phyloP scores from a whole-genome alignment of 495 filamentous ascomycete genomes.

The Letharia columbiana region DNA sequence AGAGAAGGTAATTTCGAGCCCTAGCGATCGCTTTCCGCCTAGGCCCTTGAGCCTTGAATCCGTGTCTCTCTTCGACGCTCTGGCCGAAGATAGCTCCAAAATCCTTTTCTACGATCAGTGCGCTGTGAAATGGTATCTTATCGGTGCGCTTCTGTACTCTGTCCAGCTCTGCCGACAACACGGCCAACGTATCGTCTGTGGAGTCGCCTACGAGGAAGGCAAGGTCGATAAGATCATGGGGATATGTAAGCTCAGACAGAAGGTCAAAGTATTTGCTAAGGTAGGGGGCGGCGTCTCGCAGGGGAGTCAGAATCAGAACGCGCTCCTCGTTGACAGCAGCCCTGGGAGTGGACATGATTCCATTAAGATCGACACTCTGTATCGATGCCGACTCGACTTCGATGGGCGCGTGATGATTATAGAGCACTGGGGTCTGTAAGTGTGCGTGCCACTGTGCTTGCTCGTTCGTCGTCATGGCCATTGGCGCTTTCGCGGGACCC shows the following conservation, averaged over 20 bases:
- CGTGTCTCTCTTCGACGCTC: constrained; percentile 72
- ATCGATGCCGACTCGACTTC: constrained; percentile 77
- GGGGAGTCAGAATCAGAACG: constrained; percentile 87
- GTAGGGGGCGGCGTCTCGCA: constrained; percentile 78
- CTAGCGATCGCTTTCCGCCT: constrained; percentile 82
- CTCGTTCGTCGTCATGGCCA: constrained; percentile 87
- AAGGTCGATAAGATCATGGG: constrained; percentile 90
- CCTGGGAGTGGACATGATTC: constrained; percentile 69
- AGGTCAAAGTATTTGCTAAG: constrained; percentile 89
- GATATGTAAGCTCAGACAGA: constrained; percentile 81
- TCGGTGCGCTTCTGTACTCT: constrained; percentile 79
- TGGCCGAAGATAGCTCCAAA: constrained; percentile 65
- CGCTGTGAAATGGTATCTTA: constrained; percentile 72
- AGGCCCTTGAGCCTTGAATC: constrained; percentile 79
- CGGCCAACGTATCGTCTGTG: constrained; percentile 78
- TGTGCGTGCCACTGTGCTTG: constrained; percentile 82
- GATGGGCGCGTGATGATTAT: constrained; percentile 87
- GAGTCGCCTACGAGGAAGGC: constrained; percentile 91
- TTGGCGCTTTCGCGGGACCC: constrained; percentile 84
- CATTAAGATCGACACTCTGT: constrained; percentile 71
- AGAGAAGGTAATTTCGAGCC: constrained; percentile 87
- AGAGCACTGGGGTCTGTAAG: constrained; percentile 82
- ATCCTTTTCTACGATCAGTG: constrained; percentile 77
- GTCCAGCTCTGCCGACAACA: constrained; percentile 71
- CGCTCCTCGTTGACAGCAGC: constrained; percentile 74